Percentiles rank a stretch among this genome's conserved stretches.
Evolutionary conservation across 768 basidiomycete species (phyloP).

Genomic region (Strobilomyces confusus): DNA sequence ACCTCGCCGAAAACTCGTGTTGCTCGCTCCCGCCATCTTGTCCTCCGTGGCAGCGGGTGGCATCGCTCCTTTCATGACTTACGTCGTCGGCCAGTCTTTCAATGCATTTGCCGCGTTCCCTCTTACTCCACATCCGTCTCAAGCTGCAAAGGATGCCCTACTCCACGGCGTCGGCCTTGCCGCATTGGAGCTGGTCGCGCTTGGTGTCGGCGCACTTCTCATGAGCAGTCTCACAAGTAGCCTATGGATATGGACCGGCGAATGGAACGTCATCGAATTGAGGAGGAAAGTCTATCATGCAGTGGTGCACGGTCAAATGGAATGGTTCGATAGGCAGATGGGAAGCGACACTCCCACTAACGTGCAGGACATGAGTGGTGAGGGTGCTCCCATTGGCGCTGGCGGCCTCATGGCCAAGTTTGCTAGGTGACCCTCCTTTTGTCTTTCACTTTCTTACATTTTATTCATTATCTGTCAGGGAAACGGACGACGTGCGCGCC

Average conservation of each 20-base stretch:
- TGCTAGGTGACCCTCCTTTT: slow-evolving; percentile 50
- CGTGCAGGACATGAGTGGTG: slow-evolving; percentile 33
- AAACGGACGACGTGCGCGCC: slow-evolving; percentile 89
- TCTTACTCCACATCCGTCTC: slow-evolving; percentile 35
- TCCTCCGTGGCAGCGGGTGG: slow-evolving; percentile 63
- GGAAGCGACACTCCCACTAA: slow-evolving; percentile 46
- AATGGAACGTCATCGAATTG: slow-evolving; percentile 67
- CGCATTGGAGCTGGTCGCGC: slow-evolving; percentile 60
- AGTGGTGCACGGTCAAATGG: slow-evolving; percentile 68
- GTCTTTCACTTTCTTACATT: not conserved
- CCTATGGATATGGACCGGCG: slow-evolving; percentile 87
- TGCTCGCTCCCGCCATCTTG: slow-evolving; percentile 61
- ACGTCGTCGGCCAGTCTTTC: slow-evolving; percentile 74
- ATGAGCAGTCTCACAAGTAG: slow-evolving; percentile 72
- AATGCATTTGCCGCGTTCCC: slow-evolving; percentile 64
- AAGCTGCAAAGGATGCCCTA: slow-evolving; percentile 45
- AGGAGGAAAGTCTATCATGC: slow-evolving; percentile 27
- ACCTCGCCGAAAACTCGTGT: slow-evolving; percentile 47
- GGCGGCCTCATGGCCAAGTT: slow-evolving; percentile 95
- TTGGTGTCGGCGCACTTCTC: slow-evolving; percentile 62
- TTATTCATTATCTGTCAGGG: slow-evolving; percentile 44
- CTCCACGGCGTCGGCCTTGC: slow-evolving; percentile 55
- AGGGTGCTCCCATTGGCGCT: slow-evolving; percentile 62
- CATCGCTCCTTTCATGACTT: slow-evolving; percentile 83
- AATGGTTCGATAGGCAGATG: slow-evolving; percentile 89